Conservation (phyloP, 805 yeast species). For the Priceomyces castillae region DNA sequence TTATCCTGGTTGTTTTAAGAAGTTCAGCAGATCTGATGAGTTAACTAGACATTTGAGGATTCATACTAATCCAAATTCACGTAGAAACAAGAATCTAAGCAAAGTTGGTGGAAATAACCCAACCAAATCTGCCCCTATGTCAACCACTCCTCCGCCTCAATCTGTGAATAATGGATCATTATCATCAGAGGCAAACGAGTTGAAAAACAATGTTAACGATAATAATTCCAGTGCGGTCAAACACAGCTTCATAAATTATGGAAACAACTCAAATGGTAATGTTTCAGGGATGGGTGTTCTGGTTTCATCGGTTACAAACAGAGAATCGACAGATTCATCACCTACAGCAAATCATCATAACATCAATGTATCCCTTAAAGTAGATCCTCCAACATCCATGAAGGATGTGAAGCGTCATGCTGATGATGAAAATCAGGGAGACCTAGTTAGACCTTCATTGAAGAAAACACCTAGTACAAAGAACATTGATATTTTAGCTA, state of each 20-base stretch:
- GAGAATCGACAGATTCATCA: not conserved
- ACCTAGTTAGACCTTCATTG: not conserved
- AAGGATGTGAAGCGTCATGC: conserved; percentile 1
- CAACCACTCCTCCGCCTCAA: not conserved
- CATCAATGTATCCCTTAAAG: not conserved
- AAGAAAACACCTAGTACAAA: conserved; percentile 11
- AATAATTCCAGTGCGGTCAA: too few species aligned
- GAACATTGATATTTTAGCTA: conserved; percentile 51
- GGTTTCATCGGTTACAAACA: not conserved
- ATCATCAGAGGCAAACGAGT: not conserved
- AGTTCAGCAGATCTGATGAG: conserved; percentile 70
- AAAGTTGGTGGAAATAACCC: conserved; percentile 7
- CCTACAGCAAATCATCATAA: not conserved
- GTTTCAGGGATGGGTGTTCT: not conserved
- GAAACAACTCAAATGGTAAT: not conserved
- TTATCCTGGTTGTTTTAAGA: conserved; percentile 66
- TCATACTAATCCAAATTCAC: conserved; percentile 67
- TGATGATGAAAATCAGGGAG: conserved; percentile 2
- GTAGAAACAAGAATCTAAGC: conserved; percentile 50
- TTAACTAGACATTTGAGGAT: conserved; percentile 70
- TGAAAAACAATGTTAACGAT: too few species aligned
- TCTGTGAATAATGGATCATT: not conserved
- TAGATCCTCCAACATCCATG: not conserved
- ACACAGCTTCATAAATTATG: too few species aligned
- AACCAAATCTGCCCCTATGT: not conserved